Evolutionary conservation across 495 filamentous ascomycete species (phyloP).

Genomic region (Lophium mytilinum): DNA sequence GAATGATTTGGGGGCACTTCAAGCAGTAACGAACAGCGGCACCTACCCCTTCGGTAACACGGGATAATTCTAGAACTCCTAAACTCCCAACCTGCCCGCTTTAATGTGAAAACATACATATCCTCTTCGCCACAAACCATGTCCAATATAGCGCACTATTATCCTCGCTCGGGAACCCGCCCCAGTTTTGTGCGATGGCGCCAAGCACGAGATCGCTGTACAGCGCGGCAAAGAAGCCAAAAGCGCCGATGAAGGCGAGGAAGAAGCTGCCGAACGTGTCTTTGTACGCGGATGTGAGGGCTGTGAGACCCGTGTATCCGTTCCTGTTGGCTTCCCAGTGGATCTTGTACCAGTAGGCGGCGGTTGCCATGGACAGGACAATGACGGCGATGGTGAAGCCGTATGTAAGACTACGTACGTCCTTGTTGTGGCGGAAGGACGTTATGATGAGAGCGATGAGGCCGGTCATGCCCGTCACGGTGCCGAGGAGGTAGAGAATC

Average conservation of each 20-base stretch:
- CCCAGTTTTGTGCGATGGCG: constrained; percentile 8
- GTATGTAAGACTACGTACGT: constrained; percentile 9
- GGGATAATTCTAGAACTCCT: too few relatives aligned
- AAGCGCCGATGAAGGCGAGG: background rate
- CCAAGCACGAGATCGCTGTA: constrained; percentile 9
- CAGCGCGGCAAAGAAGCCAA: constrained; percentile 5
- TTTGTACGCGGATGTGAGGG: background rate
- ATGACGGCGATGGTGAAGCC: constrained; percentile 1
- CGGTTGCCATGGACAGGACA: background rate
- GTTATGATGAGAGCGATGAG: constrained; percentile 1
- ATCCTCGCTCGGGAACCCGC: constrained; percentile 6
- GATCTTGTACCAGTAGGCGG: constrained; percentile 2
- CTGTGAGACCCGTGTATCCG: background rate
- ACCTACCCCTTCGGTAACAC: too few relatives aligned
- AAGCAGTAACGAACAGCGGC: too few relatives aligned
- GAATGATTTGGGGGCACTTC: too few relatives aligned
- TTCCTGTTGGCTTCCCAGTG: background rate
- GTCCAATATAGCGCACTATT: constrained; percentile 9
- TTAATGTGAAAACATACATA: constrained; percentile 2
- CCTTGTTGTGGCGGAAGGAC: constrained; percentile 6
- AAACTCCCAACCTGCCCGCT: too few relatives aligned
- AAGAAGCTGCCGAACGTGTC: constrained; percentile 3
- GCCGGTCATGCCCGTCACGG: constrained; percentile 3
- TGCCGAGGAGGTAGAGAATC: constrained; percentile 5
- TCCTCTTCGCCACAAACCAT: constrained; percentile 13